These are phyloP conservation scores for Acidomyces sp. DNA, from an alignment of 495 filamentous ascomycete genomes.

Conservation along the genomic window DNA sequence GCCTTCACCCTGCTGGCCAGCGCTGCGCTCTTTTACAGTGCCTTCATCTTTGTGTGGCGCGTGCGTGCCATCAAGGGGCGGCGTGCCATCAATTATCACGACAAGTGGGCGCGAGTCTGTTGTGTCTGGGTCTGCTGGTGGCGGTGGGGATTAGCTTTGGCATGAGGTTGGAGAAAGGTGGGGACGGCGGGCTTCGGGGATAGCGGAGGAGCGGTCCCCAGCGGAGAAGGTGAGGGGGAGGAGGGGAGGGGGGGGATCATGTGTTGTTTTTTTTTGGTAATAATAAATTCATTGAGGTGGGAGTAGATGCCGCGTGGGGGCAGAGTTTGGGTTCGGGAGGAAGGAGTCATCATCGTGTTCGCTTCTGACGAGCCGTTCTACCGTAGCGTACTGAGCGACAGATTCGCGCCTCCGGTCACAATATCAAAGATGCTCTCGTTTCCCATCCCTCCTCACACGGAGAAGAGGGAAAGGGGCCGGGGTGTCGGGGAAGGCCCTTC, in stretches of 20 bases:
- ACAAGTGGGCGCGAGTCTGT: constrained; percentile 66
- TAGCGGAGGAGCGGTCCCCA: too few species aligned
- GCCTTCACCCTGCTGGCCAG: constrained; percentile 77
- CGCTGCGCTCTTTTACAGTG: constrained; percentile 59
- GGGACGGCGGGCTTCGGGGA: constrained; percentile 27
- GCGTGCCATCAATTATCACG: constrained; percentile 76
- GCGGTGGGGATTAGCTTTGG: constrained; percentile 70
- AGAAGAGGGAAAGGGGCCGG: too few species aligned
- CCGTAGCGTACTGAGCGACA: too few species aligned
- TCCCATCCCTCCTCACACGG: too few species aligned
- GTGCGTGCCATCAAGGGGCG: constrained; percentile 70
- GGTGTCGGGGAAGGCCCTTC: too few species aligned
- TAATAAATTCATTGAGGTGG: too few species aligned
- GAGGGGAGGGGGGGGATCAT: background rate
- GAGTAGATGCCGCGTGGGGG: too few species aligned
- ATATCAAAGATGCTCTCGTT: too few species aligned
- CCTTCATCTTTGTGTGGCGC: constrained; percentile 75
- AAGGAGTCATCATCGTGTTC: too few species aligned
- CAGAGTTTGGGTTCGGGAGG: too few species aligned
- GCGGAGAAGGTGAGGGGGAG: background rate
- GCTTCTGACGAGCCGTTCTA: too few species aligned
- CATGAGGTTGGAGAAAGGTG: constrained; percentile 35
- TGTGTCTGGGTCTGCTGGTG: constrained; percentile 59
- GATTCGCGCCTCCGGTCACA: too few species aligned
- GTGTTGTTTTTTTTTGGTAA: background rate